Evolutionary conservation across 1,284 basidiomycete genomes (phyloP).

Genomic region (Singerocomus rubriflavus): DNA sequence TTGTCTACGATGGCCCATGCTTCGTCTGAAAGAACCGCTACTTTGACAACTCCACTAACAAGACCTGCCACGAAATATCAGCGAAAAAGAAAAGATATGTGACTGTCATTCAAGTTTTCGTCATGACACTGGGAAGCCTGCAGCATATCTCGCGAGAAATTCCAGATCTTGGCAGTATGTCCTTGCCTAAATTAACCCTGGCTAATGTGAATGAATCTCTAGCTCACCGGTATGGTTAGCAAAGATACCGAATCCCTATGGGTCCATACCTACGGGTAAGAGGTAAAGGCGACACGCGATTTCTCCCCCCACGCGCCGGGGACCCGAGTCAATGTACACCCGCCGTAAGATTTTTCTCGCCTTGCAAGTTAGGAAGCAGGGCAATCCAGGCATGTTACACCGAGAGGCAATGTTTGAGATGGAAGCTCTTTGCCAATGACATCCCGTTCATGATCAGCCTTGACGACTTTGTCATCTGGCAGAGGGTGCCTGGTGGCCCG

Average conservation of each 20-base stretch:
- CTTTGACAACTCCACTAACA: slow-evolving; percentile 46
- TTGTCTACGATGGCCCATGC: slow-evolving; percentile 40
- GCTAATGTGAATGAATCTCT: slow-evolving; percentile 46
- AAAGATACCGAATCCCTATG: slow-evolving; percentile 55
- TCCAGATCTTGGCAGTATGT: slow-evolving; percentile 28
- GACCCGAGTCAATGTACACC: too few species aligned
- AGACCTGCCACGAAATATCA: slow-evolving; percentile 31
- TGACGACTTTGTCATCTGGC: too few species aligned
- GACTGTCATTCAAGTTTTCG: slow-evolving; percentile 29
- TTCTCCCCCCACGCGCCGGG: slow-evolving; percentile 5
- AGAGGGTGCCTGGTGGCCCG: too few species aligned
- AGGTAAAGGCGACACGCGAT: background rate
- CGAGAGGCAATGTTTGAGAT: slow-evolving; percentile 15
- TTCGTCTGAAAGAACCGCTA: slow-evolving; percentile 44
- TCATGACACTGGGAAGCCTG: slow-evolving; percentile 29
- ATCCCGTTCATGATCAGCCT: too few species aligned
- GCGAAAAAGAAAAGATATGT: background rate
- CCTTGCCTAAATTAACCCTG: slow-evolving; percentile 34
- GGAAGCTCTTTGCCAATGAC: too few species aligned
- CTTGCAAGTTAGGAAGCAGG: background rate
- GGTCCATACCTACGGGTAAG: background rate
- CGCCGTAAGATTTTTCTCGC: too few species aligned
- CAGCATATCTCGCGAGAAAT: slow-evolving; percentile 27
- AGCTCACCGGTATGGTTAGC: slow-evolving; percentile 47
- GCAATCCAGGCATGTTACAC: slow-evolving; percentile 6